A percentile compares a stretch with the other conserved stretches of the same genome.
Evolutionary conservation across 2,329 filamentous ascomycete species (phyloP).

Genomic region (Stagonosporopsis vannaccii): DNA sequence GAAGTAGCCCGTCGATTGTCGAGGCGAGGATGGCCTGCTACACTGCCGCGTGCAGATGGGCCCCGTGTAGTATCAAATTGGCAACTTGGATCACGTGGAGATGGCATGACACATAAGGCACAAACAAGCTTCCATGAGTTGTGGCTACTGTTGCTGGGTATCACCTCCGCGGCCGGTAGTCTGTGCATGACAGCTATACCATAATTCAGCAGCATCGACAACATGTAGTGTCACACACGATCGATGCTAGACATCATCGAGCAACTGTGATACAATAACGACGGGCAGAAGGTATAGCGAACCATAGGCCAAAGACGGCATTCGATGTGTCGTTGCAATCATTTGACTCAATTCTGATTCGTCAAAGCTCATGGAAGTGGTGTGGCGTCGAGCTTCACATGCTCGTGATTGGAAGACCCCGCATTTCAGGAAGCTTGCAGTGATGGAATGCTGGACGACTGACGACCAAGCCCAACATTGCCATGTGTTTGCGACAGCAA

Average conservation of each 20-base stretch:
- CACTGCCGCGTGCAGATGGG: slow-evolving; percentile 9
- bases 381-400: slow-evolving; percentile 35
- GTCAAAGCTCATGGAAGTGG: slow-evolving; percentile 22
- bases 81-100: slow-evolving; percentile 1
- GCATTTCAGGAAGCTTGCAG: slow-evolving; percentile 23
- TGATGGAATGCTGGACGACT: slow-evolving; percentile 1
- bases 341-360: slow-evolving; percentile 26
- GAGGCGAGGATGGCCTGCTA: not conserved
- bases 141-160: slow-evolving; percentile 7
- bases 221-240: not conserved
- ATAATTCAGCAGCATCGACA: not conserved
- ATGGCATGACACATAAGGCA: slow-evolving; percentile 7
- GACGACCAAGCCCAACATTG: not conserved
- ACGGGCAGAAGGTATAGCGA: slow-evolving; percentile 13
- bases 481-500: slow-evolving; percentile 1
- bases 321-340: slow-evolving; percentile 25
- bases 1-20: not conserved
- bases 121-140: slow-evolving; percentile 2
- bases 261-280: slow-evolving; percentile 9
- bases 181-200: slow-evolving; percentile 12
- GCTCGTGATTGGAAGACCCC: slow-evolving; percentile 30
- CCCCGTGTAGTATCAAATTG: not conserved
- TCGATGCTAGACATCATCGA: slow-evolving; percentile 4
- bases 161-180: slow-evolving; percentile 34
- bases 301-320: slow-evolving; percentile 1